phyloP scores from a whole-genome alignment of 2,329 filamentous ascomycete species.

The Ascochyta pisi region DNA sequence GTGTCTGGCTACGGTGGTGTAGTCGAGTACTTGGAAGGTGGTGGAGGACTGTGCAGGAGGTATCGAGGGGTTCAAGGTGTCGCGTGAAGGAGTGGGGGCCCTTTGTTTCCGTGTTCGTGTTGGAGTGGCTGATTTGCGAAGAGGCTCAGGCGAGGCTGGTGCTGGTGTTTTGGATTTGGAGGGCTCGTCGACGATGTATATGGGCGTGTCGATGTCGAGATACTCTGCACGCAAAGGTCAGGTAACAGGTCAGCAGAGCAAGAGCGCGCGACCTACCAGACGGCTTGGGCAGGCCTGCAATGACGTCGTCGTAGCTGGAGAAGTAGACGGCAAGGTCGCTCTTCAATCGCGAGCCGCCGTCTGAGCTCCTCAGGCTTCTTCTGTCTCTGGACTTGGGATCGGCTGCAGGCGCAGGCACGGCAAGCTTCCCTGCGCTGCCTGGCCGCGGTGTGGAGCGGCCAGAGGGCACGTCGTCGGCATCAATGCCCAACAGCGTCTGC shows the following conservation, averaged over 20 bases:
- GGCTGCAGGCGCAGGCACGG: slow-evolving; percentile 34
- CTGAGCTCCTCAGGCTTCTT: slow-evolving; percentile 84
- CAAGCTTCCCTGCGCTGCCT: slow-evolving; percentile 34
- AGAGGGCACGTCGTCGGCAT: slow-evolving; percentile 43
- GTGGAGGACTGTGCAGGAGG: slow-evolving; percentile 38
- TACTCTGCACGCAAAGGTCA: slow-evolving; percentile 63
- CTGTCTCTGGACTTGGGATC: slow-evolving; percentile 59
- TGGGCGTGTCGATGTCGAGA: slow-evolving; percentile 73
- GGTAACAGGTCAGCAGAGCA: slow-evolving; percentile 14
- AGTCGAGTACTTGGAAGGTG: slow-evolving; percentile 51
- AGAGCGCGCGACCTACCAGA: slow-evolving; percentile 63
- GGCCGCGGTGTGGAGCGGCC: slow-evolving; percentile 41
- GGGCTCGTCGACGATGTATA: slow-evolving; percentile 71
- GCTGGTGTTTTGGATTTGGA: slow-evolving; percentile 35
- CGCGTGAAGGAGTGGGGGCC: slow-evolving; percentile 25
- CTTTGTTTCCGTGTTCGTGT: slow-evolving; percentile 34
- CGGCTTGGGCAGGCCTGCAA: slow-evolving; percentile 82
- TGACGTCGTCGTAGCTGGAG: slow-evolving; percentile 90
- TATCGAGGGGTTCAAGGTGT: slow-evolving; percentile 21
- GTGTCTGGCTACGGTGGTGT: slow-evolving; percentile 47
- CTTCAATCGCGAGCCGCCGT: slow-evolving; percentile 81
- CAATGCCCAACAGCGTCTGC: slow-evolving; percentile 41
- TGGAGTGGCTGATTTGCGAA: slow-evolving; percentile 35
- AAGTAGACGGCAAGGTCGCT: slow-evolving; percentile 93
- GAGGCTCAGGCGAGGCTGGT: slow-evolving; percentile 19